These are phyloP conservation scores for Erythrobasidium hasegawianum DNA, from an alignment of 1,284 basidiomycete species.

Conservation along the genomic window DNA sequence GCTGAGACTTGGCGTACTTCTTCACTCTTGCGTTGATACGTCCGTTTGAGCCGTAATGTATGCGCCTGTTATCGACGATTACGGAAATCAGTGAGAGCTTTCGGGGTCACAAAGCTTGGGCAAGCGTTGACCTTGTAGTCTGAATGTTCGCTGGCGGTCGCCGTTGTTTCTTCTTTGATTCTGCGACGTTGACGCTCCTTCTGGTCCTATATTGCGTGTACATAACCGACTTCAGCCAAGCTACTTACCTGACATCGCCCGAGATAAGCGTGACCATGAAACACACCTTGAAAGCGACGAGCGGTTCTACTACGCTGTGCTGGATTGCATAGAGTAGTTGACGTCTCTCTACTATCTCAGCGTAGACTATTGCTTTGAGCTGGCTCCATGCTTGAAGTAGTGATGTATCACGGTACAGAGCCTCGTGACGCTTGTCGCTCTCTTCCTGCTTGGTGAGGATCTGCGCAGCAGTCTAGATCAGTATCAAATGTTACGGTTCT, in stretches of 20 bases:
- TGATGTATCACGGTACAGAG: slow-evolving; percentile 14
- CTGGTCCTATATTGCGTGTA: slow-evolving; percentile 14
- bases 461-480: background rate
- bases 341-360: slow-evolving; percentile 24
- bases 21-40: slow-evolving; percentile 43
- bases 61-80: slow-evolving; percentile 8
- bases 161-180: slow-evolving; percentile 40
- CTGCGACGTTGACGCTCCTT: slow-evolving; percentile 42
- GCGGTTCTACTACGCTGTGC: slow-evolving; percentile 23
- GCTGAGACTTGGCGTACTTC: slow-evolving; percentile 37
- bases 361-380: slow-evolving; percentile 19
- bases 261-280: background rate
- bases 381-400: slow-evolving; percentile 20
- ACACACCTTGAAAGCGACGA: slow-evolving; percentile 27
- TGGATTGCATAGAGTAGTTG: slow-evolving; percentile 18
- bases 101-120: background rate
- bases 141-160: slow-evolving; percentile 34
- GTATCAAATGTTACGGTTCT: background rate
- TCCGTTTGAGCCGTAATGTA: slow-evolving; percentile 35
- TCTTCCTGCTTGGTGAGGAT: slow-evolving; percentile 34
- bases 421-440: slow-evolving; percentile 22
- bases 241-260: too few species aligned
- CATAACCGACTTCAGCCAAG: background rate
- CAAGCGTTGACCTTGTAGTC: slow-evolving; percentile 37
- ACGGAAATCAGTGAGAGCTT: background rate